Conservation (phyloP, 2,329 filamentous ascomycete genomes). For the Leptosphaerulina australis region DNA sequence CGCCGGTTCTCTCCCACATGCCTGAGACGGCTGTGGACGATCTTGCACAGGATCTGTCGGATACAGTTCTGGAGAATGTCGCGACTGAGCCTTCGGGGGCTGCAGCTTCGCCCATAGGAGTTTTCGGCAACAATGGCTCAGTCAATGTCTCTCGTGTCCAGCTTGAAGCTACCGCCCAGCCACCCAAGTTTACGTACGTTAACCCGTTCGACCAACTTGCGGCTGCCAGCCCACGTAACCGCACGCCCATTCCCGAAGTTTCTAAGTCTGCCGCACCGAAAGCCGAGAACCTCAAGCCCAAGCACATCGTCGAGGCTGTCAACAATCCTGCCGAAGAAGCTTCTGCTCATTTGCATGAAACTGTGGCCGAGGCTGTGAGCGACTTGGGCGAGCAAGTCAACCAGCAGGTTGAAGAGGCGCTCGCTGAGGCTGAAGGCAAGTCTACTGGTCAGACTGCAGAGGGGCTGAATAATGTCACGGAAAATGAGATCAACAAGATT, state of each 20-base stretch:
- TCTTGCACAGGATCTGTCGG: constrained; percentile 53
- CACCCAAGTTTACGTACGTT: constrained; percentile 69
- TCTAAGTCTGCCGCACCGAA: constrained; percentile 38
- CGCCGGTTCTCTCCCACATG: constrained; percentile 42
- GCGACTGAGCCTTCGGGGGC: constrained; percentile 32
- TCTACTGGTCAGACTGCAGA: constrained; percentile 55
- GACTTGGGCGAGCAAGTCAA: constrained; percentile 67
- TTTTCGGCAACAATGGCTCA: constrained; percentile 52
- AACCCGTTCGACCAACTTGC: constrained; percentile 75
- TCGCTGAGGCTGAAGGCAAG: constrained; percentile 56
- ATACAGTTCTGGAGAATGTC: constrained; percentile 50
- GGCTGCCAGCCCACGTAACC: constrained; percentile 67
- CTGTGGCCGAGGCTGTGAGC: constrained; percentile 72
- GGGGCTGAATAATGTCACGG: constrained; percentile 40
- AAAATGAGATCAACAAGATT: constrained; percentile 61
- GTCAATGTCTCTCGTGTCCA: constrained; percentile 42
- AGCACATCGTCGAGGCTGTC: constrained; percentile 48
- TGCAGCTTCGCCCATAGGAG: constrained; percentile 37
- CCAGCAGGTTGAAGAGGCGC: constrained; percentile 68
- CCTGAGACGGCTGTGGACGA: constrained; percentile 53
- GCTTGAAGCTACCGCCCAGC: constrained; percentile 35
- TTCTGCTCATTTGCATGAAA: constrained; percentile 57
- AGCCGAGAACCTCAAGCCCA: constrained; percentile 55
- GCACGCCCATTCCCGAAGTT: constrained; percentile 38
- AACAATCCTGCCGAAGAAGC: constrained; percentile 20